Base-by-base conservation (phyloP, 2,329 filamentous ascomycete species). In the Didymella keratinophila region DNA sequence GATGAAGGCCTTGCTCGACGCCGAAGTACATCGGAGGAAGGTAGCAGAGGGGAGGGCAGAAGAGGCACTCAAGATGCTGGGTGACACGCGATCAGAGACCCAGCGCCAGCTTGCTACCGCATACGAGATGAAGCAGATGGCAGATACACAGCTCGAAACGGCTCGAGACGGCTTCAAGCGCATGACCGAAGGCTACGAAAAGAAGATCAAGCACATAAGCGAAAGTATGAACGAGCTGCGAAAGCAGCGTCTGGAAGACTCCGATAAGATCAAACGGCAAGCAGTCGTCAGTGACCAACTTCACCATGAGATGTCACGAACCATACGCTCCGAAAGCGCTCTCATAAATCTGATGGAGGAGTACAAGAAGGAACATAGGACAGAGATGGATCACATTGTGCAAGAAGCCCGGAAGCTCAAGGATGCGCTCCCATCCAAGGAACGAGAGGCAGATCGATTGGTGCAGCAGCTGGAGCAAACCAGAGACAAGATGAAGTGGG, bases 211-310 rank as follows among this genome's bases (percentile, higher is more conserved):
- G 83, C 84, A 51, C 83, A 88, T 76, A 84, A 70, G 86, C 84
- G 76, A 75, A 6, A 66, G 71, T 50, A 63, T 77, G 48, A 67
- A 73, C 18, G 67, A 74, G 57, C 54, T 77, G 30, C 68, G 71
- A 18, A 61, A 67, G 52, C 63, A 69, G 39, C 66, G 69, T 20
- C 53, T 68, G 30, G 70, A 72, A 39, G 69, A 75, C 37, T 69
- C 69, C 14, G 72, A 76, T 39, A 73, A 72, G 55, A 73, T 77
- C 52, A 71, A 70, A 60, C 86, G 85, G 30, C 79, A 92, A 49
- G 83, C 87, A 50, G 87, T 90, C 58, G 81, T 93, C 30, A 89
- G 86, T 72, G 89, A 92, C 63, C 89, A 93, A 76, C 87, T 92
- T 71, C 85, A 90, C 63, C 83, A 84, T 68, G 90, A 91, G 67